Conservation (phyloP, 495 filamentous ascomycete species). For the Penicillium bialowiezense region DNA sequence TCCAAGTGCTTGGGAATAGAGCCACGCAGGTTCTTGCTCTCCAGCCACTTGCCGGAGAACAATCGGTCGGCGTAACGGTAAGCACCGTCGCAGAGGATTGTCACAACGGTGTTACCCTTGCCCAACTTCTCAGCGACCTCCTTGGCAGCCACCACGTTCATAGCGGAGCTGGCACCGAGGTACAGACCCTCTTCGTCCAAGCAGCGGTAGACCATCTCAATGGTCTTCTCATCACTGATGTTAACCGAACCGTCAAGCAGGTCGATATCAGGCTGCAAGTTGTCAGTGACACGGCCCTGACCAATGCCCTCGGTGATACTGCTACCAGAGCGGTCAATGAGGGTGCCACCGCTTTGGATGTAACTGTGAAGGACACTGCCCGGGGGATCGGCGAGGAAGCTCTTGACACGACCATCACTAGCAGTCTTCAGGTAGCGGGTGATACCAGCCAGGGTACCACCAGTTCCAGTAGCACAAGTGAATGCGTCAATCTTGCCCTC, state of each 20-base stretch:
- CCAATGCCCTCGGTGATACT: conserved; percentile 98
- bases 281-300: conserved; percentile 94
- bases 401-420: conserved; percentile 78
- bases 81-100: conserved; percentile 89
- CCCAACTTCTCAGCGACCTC: conserved; percentile 91
- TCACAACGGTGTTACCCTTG: conserved; percentile 87
- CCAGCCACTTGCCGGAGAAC: conserved; percentile 86
- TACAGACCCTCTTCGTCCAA: conserved; percentile 96
- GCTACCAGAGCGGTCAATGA: conserved; percentile 76
- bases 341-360: conserved; percentile 78
- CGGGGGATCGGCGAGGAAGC: conserved; percentile 89
- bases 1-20: conserved; percentile 83
- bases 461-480: conserved; percentile 92
- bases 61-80: conserved; percentile 94
- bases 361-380: conserved; percentile 91
- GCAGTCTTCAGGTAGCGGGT: conserved; percentile 87
- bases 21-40: conserved; percentile 73
- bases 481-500: conserved; percentile 85
- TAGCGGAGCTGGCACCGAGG: conserved; percentile 84
- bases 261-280: conserved; percentile 79
- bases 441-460: conserved; percentile 83
- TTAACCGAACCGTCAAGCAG: conserved; percentile 82
- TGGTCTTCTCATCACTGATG: conserved; percentile 88
- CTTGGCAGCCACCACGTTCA: conserved; percentile 95
- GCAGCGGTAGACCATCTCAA: conserved; percentile 97